Evolutionary conservation across 78 protist species (phyloP).

Genomic region (Dictyostelium discoideum): DNA sequence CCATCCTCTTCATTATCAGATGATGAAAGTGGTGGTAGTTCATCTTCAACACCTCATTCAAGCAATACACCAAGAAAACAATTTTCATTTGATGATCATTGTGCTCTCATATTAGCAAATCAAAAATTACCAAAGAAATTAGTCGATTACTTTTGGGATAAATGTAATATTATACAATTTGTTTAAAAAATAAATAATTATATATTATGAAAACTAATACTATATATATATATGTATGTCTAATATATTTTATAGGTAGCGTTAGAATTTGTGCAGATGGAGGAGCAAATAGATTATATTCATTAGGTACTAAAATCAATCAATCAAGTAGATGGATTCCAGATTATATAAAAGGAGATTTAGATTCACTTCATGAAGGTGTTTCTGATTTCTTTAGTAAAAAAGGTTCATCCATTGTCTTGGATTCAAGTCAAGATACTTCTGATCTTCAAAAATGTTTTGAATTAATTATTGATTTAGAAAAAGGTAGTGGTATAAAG

Average conservation of each 20-base stretch:
- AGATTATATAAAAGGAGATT: constrained; percentile 69
- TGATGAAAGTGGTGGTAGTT: neutral
- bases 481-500: neutral
- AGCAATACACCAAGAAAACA: neutral
- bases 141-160: neutral
- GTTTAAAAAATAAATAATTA: neutral
- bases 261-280: constrained; percentile 71
- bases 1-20: neutral
- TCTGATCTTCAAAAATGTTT: constrained; percentile 53
- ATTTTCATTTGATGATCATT: neutral
- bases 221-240: neutral
- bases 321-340: constrained; percentile 21
- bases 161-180: neutral
- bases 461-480: constrained; percentile 22
- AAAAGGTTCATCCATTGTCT: constrained; percentile 32
- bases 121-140: neutral
- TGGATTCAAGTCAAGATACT: constrained; percentile 49
- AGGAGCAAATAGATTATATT: constrained; percentile 60
- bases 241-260: neutral
- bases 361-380: constrained; percentile 25
- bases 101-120: neutral
- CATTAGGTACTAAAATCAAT: neutral
- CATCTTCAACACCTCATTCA: neutral
- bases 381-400: constrained; percentile 25
- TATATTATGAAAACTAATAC: too few relatives aligned